phyloP scores from a whole-genome alignment of 768 basidiomycete genomes.

The Suillus cothurnatus region DNA sequence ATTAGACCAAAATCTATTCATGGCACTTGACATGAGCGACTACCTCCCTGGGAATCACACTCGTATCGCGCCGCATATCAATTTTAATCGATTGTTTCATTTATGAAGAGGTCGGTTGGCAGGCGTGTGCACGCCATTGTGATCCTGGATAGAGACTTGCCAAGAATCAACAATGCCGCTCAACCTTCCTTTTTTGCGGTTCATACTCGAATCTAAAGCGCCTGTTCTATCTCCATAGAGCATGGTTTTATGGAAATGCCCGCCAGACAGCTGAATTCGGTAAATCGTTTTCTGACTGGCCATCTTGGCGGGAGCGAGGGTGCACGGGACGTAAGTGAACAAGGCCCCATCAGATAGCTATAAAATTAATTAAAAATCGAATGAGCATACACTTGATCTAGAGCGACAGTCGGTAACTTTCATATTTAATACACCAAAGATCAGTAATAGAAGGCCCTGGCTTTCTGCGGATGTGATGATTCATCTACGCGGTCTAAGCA shows the following conservation, averaged over 20 bases:
- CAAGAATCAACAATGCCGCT: constrained; percentile 25
- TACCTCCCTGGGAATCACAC: constrained; percentile 12
- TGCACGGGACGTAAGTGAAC: constrained; percentile 33
- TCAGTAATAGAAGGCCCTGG: background rate
- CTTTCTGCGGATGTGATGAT: background rate
- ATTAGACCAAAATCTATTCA: constrained; percentile 16
- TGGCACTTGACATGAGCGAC: constrained; percentile 12
- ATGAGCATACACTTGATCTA: constrained; percentile 9
- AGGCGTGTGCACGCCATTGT: constrained; percentile 11
- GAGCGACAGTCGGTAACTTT: background rate
- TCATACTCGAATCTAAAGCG: constrained; percentile 20
- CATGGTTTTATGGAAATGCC: constrained; percentile 20
- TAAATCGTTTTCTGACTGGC: constrained; percentile 19
- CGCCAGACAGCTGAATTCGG: constrained; percentile 22
- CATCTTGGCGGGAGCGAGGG: constrained; percentile 34
- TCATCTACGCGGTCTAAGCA: background rate
- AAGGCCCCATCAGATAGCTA: constrained; percentile 26
- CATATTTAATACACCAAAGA: constrained; percentile 7
- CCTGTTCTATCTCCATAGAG: constrained; percentile 21
- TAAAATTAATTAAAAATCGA: constrained; percentile 23
- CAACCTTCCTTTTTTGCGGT: constrained; percentile 32
- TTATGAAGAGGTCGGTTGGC: constrained; percentile 25
- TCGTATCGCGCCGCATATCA: constrained; percentile 16
- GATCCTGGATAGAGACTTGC: constrained; percentile 14
- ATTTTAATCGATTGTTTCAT: constrained; percentile 30